phyloP scores from a whole-genome alignment of 73 alveolate species.

The Paramecium sonneborni region DNA sequence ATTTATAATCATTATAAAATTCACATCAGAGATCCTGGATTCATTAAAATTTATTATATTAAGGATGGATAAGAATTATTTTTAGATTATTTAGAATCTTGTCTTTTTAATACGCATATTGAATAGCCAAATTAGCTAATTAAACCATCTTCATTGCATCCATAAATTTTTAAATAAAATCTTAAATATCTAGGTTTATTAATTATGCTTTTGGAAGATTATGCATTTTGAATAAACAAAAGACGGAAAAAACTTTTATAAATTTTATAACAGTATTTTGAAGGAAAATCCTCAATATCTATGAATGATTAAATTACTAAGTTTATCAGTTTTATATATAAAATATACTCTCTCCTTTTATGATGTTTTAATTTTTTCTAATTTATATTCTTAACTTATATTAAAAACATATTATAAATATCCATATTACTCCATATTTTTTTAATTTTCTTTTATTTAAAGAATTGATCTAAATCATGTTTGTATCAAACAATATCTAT shows the following conservation, averaged over 20 bases:
- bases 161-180: neutral
- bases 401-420: too few species aligned
- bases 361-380: neutral
- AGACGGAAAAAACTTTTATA: neutral
- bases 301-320: neutral
- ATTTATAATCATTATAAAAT: neutral
- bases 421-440: too few species aligned
- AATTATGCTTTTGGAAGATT: neutral
- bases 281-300: neutral
- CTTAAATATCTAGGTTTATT: neutral
- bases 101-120: constrained; percentile 34
- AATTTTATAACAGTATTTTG: neutral
- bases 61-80: constrained; percentile 55
- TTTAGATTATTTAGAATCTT: constrained; percentile 60
- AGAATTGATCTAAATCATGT: neutral
- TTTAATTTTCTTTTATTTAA: too few species aligned
- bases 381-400: too few species aligned
- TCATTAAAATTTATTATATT: constrained; percentile 21
- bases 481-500: neutral
- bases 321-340: neutral
- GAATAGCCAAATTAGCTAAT: constrained; percentile 52
- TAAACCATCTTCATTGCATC: constrained; percentile 53
- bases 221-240: neutral
- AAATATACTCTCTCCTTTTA: too few species aligned
- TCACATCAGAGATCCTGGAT: constrained; percentile 11